These are phyloP conservation scores for Leersia perrieri DNA, from an alignment of 176 grass and related monocot genomes.

Conservation along the genomic window DNA sequence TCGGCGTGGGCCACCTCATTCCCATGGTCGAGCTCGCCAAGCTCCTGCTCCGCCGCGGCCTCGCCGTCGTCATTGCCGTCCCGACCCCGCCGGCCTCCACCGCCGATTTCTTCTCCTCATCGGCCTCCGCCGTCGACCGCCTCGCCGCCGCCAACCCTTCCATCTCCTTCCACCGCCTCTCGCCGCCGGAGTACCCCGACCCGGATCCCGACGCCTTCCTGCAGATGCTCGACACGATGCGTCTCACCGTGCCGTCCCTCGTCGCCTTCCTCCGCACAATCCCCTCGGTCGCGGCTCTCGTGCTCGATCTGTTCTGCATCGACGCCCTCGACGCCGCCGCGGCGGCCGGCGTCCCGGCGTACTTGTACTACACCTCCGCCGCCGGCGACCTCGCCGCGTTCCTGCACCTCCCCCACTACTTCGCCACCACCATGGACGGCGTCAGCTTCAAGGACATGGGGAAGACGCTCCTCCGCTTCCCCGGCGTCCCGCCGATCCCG, in stretches of 20 bases:
- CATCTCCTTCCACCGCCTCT: conserved; percentile 47
- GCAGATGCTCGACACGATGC: conserved; percentile 37
- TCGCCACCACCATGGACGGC: not conserved
- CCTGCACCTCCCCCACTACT: conserved; percentile 37
- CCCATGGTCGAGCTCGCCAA: conserved; percentile 67
- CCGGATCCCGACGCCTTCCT: conserved; percentile 19
- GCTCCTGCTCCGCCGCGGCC: conserved; percentile 35
- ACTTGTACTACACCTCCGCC: conserved; percentile 49
- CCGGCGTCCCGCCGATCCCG: conserved; percentile 47
- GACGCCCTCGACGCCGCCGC: conserved; percentile 43
- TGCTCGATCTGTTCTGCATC: conserved; percentile 54
- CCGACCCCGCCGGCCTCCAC: conserved; percentile 30
- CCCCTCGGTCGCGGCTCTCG: conserved; percentile 39
- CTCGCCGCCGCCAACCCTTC: conserved; percentile 29
- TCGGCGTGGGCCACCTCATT: conserved; percentile 57
- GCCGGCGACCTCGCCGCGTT: conserved; percentile 41
- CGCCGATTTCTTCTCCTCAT: conserved; percentile 3
- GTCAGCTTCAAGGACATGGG: conserved; percentile 46
- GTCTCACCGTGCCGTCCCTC: conserved; percentile 23
- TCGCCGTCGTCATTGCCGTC: conserved; percentile 40
- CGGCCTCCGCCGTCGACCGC: not conserved
- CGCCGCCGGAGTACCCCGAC: conserved; percentile 7
- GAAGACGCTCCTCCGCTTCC: conserved; percentile 33
- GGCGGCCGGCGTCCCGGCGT: conserved; percentile 23
- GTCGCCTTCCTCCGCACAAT: conserved; percentile 38